phyloP scores from a whole-genome alignment of 164 flowering plant species.

The Vitis rupestris region DNA sequence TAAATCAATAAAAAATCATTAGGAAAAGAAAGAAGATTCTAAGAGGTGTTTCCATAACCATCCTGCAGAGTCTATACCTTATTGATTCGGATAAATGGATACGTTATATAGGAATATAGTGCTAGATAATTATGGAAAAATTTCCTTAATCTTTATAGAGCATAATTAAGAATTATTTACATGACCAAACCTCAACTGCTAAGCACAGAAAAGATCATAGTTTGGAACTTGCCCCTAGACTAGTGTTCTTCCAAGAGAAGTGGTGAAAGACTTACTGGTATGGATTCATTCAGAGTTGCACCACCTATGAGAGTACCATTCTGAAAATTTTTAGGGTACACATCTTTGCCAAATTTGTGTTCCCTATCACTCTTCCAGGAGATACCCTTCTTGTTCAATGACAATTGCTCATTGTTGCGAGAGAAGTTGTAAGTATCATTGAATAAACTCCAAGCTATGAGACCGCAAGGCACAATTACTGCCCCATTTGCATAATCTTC shows the following conservation, averaged over 20 bases:
- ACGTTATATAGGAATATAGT: background rate
- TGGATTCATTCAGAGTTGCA: conserved; percentile 37
- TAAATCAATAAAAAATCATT: background rate
- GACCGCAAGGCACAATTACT: conserved; percentile 92
- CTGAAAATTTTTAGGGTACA: conserved; percentile 83
- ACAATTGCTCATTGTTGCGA: conserved; percentile 29
- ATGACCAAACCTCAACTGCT: too few species aligned
- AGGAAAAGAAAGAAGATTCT: background rate
- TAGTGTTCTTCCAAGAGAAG: background rate
- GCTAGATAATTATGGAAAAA: background rate
- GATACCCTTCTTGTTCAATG: conserved; percentile 69
- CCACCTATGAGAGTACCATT: conserved; percentile 72
- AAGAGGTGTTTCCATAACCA: background rate
- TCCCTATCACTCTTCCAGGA: conserved; percentile 95
- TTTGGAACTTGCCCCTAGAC: too few species aligned
- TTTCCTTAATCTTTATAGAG: too few species aligned
- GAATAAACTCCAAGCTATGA: conserved; percentile 92
- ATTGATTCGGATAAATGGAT: background rate
- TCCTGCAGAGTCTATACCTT: background rate
- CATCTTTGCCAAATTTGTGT: conserved; percentile 77
- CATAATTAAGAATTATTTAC: too few species aligned
- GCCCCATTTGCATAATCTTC: conserved; percentile 36
- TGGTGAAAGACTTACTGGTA: conserved; percentile 51
- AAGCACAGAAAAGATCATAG: too few species aligned
- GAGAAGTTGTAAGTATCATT: conserved; percentile 87